Percentiles rank a stretch among this genome's conserved stretches.
phyloP scores from a whole-genome alignment of 495 filamentous ascomycete species.

The Monascus purpureus region DNA sequence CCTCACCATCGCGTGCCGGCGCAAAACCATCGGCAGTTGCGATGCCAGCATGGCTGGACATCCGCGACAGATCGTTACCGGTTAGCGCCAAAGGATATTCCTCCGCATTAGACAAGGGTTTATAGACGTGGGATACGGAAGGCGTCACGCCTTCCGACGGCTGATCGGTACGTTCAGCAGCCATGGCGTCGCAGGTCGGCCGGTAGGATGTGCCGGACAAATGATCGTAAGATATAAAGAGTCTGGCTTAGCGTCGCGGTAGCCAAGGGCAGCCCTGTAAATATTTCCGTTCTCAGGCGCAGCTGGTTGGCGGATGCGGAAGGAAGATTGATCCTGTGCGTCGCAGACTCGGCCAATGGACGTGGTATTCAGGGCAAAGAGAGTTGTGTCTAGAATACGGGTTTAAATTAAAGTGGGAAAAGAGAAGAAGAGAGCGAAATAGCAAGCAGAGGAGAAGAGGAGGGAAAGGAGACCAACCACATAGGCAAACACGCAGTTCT shows the following conservation, averaged over 20 bases:
- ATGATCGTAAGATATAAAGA: background rate
- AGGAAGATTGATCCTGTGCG: background rate
- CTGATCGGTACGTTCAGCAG: constrained; percentile 17
- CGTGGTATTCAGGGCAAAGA: no score
- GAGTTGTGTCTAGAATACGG: no score
- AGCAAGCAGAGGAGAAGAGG: no score
- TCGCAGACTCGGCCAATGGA: background rate
- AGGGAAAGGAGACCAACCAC: no score
- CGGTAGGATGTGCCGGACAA: no score
- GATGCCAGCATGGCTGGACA: constrained; percentile 18
- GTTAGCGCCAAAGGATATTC: constrained; percentile 17
- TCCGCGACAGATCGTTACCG: constrained; percentile 19
- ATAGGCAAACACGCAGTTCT: no score
- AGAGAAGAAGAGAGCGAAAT: no score
- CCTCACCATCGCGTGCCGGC: constrained; percentile 13
- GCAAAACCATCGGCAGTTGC: constrained; percentile 22
- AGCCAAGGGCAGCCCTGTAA: background rate
- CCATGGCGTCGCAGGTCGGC: constrained; percentile 2
- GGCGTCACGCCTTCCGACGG: constrained; percentile 16
- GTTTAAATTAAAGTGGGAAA: no score
- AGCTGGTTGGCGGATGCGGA: background rate
- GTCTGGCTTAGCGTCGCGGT: background rate
- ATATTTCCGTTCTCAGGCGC: background rate
- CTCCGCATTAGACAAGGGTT: constrained; percentile 21
- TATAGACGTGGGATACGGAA: constrained; percentile 15